Evolutionary conservation across 176 grass and related monocot species (phyloP).

Genomic region (Carex pumila): DNA sequence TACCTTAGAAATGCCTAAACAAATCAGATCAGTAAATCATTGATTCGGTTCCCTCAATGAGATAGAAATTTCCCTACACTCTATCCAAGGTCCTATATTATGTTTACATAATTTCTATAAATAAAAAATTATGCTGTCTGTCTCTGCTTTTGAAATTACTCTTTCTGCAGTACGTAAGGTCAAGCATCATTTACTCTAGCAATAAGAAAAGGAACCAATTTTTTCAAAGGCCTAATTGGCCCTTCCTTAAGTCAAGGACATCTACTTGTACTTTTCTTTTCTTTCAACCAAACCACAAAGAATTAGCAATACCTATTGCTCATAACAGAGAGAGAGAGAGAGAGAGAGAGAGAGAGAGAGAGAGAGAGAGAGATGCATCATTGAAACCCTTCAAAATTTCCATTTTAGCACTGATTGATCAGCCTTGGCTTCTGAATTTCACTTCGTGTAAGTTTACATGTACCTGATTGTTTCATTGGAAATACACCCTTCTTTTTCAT

Average conservation of each 20-base stretch:
- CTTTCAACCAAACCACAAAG: conserved; percentile 4
- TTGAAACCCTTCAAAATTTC: neutral
- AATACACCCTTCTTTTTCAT: neutral
- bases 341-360: neutral
- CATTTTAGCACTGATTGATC: neutral
- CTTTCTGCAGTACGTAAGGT: neutral
- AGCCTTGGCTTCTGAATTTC: neutral
- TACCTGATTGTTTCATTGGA: neutral
- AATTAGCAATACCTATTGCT: neutral
- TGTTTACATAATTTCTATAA: no score
- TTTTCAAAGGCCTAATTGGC: neutral
- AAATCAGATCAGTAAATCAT: no score
- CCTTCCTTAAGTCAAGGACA: neutral
- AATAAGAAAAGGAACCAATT: conserved; percentile 11
- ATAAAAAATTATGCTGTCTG: neutral
- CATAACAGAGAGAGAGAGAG: neutral
- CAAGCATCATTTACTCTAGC: conserved; percentile 14
- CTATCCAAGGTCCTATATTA: no score
- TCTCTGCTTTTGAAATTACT: neutral
- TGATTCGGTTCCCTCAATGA: no score
- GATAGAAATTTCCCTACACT: no score
- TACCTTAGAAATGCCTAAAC: no score
- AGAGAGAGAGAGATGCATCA: neutral
- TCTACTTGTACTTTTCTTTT: neutral
- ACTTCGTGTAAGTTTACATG: neutral